Percentiles rank a stretch among this genome's conserved stretches.
phyloP scores from a whole-genome alignment of 169 alveolate species.

The Cryptosporidium muris region DNA sequence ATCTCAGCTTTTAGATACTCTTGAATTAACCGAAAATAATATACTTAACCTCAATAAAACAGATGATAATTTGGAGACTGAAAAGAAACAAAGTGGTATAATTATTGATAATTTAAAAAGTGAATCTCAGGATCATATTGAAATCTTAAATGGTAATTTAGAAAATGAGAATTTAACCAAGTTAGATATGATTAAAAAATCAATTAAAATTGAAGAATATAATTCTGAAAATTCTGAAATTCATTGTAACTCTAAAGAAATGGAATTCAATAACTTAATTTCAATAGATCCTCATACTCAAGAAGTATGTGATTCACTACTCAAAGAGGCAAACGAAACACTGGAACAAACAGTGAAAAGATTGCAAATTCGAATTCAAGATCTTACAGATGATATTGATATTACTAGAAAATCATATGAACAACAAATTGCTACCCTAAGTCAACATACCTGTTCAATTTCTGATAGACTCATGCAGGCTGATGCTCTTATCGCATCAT shows the following conservation, averaged over 20 bases:
- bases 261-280: background rate
- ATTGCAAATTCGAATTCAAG: constrained; percentile 20
- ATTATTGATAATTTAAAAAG: constrained; percentile 27
- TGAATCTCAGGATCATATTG: constrained; percentile 1
- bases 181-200: too few species aligned
- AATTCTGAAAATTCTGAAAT: too few species aligned
- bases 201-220: too few species aligned
- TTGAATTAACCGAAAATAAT: background rate
- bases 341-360: constrained; percentile 46
- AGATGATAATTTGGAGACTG: constrained; percentile 16
- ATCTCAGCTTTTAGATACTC: constrained; percentile 19
- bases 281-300: constrained; percentile 8
- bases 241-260: too few species aligned
- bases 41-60: too few species aligned
- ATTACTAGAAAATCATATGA: constrained; percentile 53
- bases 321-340: constrained; percentile 67
- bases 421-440: constrained; percentile 37
- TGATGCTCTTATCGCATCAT: constrained; percentile 47
- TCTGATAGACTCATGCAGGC: constrained; percentile 45
- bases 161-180: background rate
- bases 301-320: constrained; percentile 45
- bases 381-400: constrained; percentile 45
- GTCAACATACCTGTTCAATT: constrained; percentile 43
- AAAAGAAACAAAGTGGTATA: constrained; percentile 18
- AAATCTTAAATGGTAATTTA: constrained; percentile 11